A percentile compares a stretch with the other conserved stretches of the same genome.
These are phyloP conservation scores for Seminavis robusta DNA, from an alignment of 108 stramenopile genomes.

Conservation along the genomic window DNA sequence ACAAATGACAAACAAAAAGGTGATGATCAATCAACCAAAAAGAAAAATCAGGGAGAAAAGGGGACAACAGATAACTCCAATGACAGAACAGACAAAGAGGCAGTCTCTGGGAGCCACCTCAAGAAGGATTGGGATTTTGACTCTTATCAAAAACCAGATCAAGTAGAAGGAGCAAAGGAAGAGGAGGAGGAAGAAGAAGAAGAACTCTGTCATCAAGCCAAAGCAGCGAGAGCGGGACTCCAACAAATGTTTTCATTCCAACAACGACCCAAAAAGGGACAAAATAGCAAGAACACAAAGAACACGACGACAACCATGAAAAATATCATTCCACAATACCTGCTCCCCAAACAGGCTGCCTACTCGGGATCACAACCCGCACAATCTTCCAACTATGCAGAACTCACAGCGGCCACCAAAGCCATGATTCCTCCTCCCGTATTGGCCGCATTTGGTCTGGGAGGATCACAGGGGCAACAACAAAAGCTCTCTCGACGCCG, in stretches of 20 bases:
- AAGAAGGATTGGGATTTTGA: conserved; percentile 2
- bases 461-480: background rate
- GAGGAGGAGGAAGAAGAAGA: background rate
- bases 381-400: conserved; percentile 36
- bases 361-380: conserved; percentile 69
- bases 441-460: background rate
- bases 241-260: conserved; percentile 22
- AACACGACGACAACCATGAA: background rate
- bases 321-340: conserved; percentile 7
- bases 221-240: conserved; percentile 10
- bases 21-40: background rate
- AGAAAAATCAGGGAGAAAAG: background rate
- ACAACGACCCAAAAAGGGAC: background rate
- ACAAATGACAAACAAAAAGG: conserved; percentile 5
- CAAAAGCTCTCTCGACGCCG: background rate
- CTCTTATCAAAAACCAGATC: background rate
- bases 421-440: background rate
- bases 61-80: too few species aligned
- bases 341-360: conserved; percentile 45
- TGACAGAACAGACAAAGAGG: too few species aligned
- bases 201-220: conserved; percentile 5
- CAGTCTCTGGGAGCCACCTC: too few species aligned
- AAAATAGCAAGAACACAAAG: conserved; percentile 1
- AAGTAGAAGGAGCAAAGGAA: background rate
- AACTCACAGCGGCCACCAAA: background rate